Percentiles rank a stretch among this genome's conserved stretches.
Evolutionary conservation across 2,329 filamentous ascomycete genomes (phyloP).

Genomic region (Dichotomopilus funicola): DNA sequence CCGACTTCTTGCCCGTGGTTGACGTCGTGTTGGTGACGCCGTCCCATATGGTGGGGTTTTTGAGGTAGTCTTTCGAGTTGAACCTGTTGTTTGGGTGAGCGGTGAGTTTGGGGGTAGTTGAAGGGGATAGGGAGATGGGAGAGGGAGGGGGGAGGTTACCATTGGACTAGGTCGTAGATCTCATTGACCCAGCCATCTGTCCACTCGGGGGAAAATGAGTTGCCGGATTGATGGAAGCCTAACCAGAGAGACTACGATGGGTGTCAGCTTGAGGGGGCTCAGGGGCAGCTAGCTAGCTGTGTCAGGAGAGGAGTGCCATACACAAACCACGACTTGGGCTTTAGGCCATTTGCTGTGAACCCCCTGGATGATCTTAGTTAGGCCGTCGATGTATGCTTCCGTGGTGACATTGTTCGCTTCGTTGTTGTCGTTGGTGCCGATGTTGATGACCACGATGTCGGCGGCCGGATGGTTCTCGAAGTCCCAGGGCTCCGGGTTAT

Average conservation of each 20-base stretch:
- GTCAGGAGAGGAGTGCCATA: conserved; percentile 15
- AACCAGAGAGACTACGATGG: conserved; percentile 44
- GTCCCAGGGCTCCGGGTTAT: conserved; percentile 39
- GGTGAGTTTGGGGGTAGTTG: neutral
- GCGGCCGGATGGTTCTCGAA: conserved; percentile 37
- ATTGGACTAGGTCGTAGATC: conserved; percentile 43
- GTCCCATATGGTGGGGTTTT: conserved; percentile 35
- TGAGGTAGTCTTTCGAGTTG: conserved; percentile 39
- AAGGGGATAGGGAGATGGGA: too few relatives aligned
- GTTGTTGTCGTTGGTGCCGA: conserved; percentile 43
- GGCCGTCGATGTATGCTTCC: conserved; percentile 34
- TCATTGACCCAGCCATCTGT: conserved; percentile 40
- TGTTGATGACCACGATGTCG: conserved; percentile 41
- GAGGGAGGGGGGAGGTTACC: conserved; percentile 16
- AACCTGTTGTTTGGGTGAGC: conserved; percentile 28
- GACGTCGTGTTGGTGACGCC: conserved; percentile 34
- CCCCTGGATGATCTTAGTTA: conserved; percentile 40
- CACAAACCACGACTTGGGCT: conserved; percentile 40
- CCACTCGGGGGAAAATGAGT: conserved; percentile 41
- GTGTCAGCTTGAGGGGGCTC: neutral
- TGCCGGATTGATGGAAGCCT: conserved; percentile 45
- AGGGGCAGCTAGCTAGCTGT: too few relatives aligned
- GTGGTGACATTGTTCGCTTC: conserved; percentile 35
- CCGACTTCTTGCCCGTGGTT: conserved; percentile 25
- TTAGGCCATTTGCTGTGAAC: conserved; percentile 41